Conservation (phyloP, 176 grass and related monocot species). For the Raddia distichophylla region DNA sequence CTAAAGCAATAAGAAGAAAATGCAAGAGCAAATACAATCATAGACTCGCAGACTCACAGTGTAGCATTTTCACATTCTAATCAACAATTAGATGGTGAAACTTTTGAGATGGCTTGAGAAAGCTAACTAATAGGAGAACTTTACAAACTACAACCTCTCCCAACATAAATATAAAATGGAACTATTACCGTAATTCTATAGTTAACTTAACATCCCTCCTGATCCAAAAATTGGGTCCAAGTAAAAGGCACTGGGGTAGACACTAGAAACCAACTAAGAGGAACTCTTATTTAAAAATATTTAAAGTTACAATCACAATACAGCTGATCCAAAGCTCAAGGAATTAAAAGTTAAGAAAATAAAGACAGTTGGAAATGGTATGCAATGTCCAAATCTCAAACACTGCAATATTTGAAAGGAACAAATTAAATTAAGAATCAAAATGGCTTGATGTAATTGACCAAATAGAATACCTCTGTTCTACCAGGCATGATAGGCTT, state of each 20-base stretch:
- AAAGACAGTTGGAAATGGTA: constrained; percentile 3
- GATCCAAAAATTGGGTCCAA: constrained; percentile 9
- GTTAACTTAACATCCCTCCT: not conserved
- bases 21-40: not conserved
- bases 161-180: not conserved
- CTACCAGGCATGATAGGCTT: constrained; percentile 99
- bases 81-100: constrained; percentile 6
- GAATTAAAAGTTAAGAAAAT: not conserved
- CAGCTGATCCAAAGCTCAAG: constrained; percentile 6
- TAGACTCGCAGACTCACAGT: not conserved
- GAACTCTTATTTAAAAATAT: not conserved
- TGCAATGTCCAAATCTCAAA: not conserved
- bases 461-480: constrained; percentile 75
- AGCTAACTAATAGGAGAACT: not conserved
- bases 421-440: not conserved
- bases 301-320: not conserved
- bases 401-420: not conserved
- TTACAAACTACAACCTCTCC: constrained; percentile 25
- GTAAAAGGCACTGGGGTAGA: not conserved
- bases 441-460: not conserved
- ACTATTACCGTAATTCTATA: not conserved
- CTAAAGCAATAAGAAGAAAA: constrained; percentile 1
- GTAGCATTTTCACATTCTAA: constrained; percentile 8
- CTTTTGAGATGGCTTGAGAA: constrained; percentile 1
- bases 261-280: not conserved